A percentile compares a stretch with the other conserved stretches of the same genome.
These are phyloP conservation scores for Aspergillus japonicus DNA, from an alignment of 2,329 filamentous ascomycete genomes.

Conservation along the genomic window DNA sequence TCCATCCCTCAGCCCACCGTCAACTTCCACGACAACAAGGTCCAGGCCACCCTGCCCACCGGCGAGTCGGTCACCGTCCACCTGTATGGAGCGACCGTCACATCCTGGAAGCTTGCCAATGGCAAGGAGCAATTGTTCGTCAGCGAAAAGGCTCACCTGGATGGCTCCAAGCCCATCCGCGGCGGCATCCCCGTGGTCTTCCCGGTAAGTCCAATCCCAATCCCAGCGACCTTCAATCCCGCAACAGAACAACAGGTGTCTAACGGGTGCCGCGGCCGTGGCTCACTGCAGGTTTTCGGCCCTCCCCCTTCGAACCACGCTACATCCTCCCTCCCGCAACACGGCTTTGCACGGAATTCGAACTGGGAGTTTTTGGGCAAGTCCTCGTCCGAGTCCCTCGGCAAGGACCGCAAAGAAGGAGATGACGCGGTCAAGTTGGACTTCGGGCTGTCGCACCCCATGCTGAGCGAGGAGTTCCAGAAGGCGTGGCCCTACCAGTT, in stretches of 20 bases:
- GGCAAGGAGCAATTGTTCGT: slow-evolving; percentile 84
- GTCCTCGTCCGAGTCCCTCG: slow-evolving; percentile 65
- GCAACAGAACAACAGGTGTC: not conserved
- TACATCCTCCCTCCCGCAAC: slow-evolving; percentile 80
- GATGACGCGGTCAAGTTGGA: slow-evolving; percentile 85
- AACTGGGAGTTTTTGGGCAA: slow-evolving; percentile 89
- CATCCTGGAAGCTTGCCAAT: slow-evolving; percentile 82
- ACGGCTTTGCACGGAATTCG: slow-evolving; percentile 88
- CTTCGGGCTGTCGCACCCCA: slow-evolving; percentile 79
- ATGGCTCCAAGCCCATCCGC: slow-evolving; percentile 84
- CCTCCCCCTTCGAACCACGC: slow-evolving; percentile 72
- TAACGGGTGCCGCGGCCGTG: not conserved
- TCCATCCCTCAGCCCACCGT: slow-evolving; percentile 75
- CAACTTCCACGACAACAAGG: slow-evolving; percentile 68
- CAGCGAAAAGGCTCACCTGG: slow-evolving; percentile 74
- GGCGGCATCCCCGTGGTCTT: slow-evolving; percentile 93
- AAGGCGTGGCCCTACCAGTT: slow-evolving; percentile 84
- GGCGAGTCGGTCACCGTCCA: slow-evolving; percentile 84
- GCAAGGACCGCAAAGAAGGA: slow-evolving; percentile 43
- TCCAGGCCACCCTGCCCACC: slow-evolving; percentile 77
- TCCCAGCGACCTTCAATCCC: not conserved
- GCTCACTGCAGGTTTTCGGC: slow-evolving; percentile 67
- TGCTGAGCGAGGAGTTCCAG: slow-evolving; percentile 66
- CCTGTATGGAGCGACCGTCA: slow-evolving; percentile 88
- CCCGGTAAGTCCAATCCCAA: slow-evolving; percentile 62